Conservation (phyloP, 441 rosid genomes). For the Jatropha podagrica region DNA sequence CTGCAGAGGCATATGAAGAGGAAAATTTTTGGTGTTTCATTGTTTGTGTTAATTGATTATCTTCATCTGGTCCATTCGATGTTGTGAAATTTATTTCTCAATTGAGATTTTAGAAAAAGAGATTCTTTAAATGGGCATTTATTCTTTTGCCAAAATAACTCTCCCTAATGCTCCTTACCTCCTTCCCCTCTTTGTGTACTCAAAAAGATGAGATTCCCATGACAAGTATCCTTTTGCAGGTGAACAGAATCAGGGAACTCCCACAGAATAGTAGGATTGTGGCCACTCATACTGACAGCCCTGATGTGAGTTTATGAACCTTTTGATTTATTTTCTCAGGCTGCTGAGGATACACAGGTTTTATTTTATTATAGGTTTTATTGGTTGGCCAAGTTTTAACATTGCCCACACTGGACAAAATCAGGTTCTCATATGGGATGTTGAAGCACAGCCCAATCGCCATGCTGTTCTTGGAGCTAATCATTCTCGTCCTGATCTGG, state of each 20-base stretch:
- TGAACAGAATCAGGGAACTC: slow-evolving; percentile 97
- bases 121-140: background rate
- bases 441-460: slow-evolving; percentile 95
- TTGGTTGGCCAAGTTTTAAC: slow-evolving; percentile 4
- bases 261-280: slow-evolving; percentile 91
- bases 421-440: slow-evolving; percentile 99
- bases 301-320: slow-evolving; percentile 61
- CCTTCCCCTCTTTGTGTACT: background rate
- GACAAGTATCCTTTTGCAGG: slow-evolving; percentile 45
- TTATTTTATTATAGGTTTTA: slow-evolving; percentile 7
- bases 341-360: slow-evolving; percentile 4
- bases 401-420: slow-evolving; percentile 3
- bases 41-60: background rate
- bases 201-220: background rate
- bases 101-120: background rate
- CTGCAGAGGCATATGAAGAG: background rate
- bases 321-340: slow-evolving; percentile 16
- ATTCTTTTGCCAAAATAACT: slow-evolving; percentile 4
- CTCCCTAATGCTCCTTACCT: background rate
- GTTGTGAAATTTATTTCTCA: background rate
- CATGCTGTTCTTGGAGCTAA: slow-evolving; percentile 93
- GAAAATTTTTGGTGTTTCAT: background rate
- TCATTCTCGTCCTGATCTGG: slow-evolving; percentile 95
- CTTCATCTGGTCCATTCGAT: background rate
- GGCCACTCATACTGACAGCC: slow-evolving; percentile 98